Conservation (phyloP, 2,329 filamentous ascomycete genomes). For the Colletotrichum paranaense region DNA sequence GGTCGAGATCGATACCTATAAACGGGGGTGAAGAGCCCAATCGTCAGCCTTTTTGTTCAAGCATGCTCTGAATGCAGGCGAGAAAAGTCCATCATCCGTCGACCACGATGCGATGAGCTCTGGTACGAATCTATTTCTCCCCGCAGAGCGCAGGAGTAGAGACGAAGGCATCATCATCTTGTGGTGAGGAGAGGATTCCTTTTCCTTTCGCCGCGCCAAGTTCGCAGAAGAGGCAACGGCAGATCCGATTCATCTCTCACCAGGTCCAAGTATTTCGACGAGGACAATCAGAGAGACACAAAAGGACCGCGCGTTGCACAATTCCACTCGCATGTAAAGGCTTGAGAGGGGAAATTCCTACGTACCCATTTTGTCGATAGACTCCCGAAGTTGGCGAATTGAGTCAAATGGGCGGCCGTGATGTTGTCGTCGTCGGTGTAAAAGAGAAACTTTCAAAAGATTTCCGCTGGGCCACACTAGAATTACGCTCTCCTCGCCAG, state of each 20-base stretch:
- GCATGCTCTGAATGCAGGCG: conserved; percentile 68
- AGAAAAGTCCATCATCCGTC: conserved; percentile 37
- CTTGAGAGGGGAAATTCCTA: conserved; percentile 54
- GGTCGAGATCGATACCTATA: conserved; percentile 79
- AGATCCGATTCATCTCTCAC: neutral
- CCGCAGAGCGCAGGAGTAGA: conserved; percentile 8
- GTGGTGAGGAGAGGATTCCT: conserved; percentile 37
- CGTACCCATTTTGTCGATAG: conserved; percentile 72
- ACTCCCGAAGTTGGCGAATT: conserved; percentile 55
- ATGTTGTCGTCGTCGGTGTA: conserved; percentile 47
- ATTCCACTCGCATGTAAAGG: conserved; percentile 50
- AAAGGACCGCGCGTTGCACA: conserved; percentile 25
- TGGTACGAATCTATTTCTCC: neutral
- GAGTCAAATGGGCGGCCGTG: conserved; percentile 45
- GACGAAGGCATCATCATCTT: neutral
- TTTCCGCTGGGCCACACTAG: neutral
- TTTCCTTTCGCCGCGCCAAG: conserved; percentile 35
- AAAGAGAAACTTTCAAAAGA: conserved; percentile 17
- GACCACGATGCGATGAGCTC: neutral
- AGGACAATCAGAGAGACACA: neutral
- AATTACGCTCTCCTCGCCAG: conserved; percentile 11
- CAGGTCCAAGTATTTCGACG: neutral
- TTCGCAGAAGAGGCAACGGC: conserved; percentile 34
- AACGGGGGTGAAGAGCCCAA: conserved; percentile 51
- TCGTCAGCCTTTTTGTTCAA: conserved; percentile 72